Evolutionary conservation across 164 flowering plant genomes (phyloP).

Genomic region (Vitis vinifera): ASM3070453v1 NC_081811.1:24778501-24779000

Average conservation of each 20-base stretch:
- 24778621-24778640: no score
- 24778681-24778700: no score
- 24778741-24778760: background rate
- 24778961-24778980: conserved; percentile 11
- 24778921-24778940: background rate
- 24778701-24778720: background rate
- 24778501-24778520: no score
- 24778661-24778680: no score
- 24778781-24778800: conserved; percentile 8
- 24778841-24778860: conserved; percentile 16
- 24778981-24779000: no score
- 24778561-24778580: background rate
- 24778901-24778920: conserved; percentile 2
- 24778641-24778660: no score
- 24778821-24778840: conserved; percentile 12
- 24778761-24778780: conserved; percentile 11
- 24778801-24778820: conserved; percentile 14
- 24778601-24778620: no score
- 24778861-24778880: background rate
- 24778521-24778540: background rate
- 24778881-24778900: background rate
- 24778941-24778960: conserved; percentile 12
- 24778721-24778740: background rate
- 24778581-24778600: no score
- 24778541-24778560: background rate